Evolutionary conservation across 2,329 filamentous ascomycete genomes (phyloP), one percentile per base, ranked within the genome.

Genomic region (Neofusicoccum parvum): DNA sequence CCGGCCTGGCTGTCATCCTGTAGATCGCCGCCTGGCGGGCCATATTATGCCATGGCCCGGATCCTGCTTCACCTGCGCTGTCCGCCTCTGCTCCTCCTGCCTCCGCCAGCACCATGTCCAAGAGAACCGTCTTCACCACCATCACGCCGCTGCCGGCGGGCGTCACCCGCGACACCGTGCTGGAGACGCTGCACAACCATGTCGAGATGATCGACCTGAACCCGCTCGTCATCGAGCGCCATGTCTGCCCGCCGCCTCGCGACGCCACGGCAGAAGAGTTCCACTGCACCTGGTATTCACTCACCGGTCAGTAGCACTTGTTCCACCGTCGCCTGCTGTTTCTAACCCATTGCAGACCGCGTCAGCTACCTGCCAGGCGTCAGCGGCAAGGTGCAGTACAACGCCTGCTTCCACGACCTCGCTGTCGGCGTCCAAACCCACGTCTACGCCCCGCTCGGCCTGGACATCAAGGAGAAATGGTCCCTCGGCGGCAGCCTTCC

Each of bases 191-290:
- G 37, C 91, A 92, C 76, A 85, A 90, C 76, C 92, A 96, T 78
- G 76, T 84, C 58, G 88, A 88, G 71, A 96, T 97, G 89, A 96
- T 96, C 72, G 90, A 94, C 74, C 82, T 96, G 65, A 96, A 96
- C 76, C 92, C 92, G 1, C 83, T 96, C 54, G 90, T 96, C 64
- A 87, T 90, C 68, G 88, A 90, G 67, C 86, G 91, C 65, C 85
- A 88, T 70, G 83, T 83, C 37, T 92, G 92, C 77, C 83, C 86
- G 53, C 84, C 91, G 1, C 92, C 92, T 0, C 73, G 83, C 27
- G 85, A 88, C 73, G 88, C 90, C 12, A 81, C 86, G 0, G 80
- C 87, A 15, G 91, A 95, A 70, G 92, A 96, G 80, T 86, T 83
- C 67, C 81, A 86, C 68, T 90, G 88, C 70, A 81, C 81, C 17